Evolutionary conservation across 2,329 filamentous ascomycete species (phyloP).

Genomic region (Fusarium sp.): DNA sequence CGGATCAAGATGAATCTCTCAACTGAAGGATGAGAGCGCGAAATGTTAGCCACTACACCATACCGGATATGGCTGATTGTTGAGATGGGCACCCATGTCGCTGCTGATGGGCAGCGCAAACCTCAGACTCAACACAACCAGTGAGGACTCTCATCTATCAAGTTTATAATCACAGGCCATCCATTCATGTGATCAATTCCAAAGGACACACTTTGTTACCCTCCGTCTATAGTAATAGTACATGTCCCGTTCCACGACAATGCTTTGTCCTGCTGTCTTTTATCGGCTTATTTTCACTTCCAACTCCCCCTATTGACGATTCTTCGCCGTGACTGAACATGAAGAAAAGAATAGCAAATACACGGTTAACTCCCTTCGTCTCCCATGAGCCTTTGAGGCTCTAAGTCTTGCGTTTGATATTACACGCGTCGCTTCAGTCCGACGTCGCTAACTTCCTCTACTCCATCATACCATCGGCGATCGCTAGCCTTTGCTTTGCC

Average conservation of each 20-base stretch:
- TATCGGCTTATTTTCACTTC: constrained; percentile 42
- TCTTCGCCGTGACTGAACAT: constrained; percentile 25
- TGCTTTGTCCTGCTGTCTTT: constrained; percentile 32
- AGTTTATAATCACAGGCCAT: neutral
- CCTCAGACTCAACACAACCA: constrained; percentile 10
- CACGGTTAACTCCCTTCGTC: constrained; percentile 39
- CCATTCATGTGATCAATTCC: neutral
- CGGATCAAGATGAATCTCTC: constrained; percentile 38
- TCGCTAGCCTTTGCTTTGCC: constrained; percentile 76
- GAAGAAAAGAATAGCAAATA: constrained; percentile 28
- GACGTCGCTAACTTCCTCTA: constrained; percentile 37
- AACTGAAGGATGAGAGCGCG: constrained; percentile 47
- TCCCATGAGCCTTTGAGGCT: constrained; percentile 28
- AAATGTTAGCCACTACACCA: constrained; percentile 54
- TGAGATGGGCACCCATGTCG: constrained; percentile 16
- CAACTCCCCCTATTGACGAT: constrained; percentile 40
- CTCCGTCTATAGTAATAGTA: constrained; percentile 51
- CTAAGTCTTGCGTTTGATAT: constrained; percentile 41
- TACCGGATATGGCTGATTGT: constrained; percentile 43
- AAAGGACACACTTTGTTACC: constrained; percentile 32
- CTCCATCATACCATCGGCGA: constrained; percentile 71
- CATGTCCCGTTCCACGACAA: constrained; percentile 33
- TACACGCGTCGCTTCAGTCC: constrained; percentile 36
- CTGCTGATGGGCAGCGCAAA: neutral
- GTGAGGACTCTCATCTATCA: neutral